Base-by-base conservation (phyloP, 1,284 basidiomycete genomes). In the Ceratobasidium sp. region DNA sequence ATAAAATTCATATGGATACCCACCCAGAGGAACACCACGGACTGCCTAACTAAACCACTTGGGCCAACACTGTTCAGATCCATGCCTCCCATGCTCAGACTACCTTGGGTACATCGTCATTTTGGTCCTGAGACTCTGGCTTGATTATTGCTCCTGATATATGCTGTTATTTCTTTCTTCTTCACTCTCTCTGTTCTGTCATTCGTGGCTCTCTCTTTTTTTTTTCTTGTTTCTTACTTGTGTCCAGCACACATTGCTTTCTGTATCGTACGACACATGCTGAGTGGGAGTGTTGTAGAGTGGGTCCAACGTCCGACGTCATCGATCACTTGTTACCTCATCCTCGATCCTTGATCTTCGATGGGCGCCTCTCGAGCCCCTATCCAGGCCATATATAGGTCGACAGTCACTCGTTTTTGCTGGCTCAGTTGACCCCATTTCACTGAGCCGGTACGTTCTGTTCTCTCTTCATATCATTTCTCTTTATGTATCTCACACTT, bases 21-120 rank as follows among this genome's bases (percentile, higher is more conserved):
- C 11, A 75, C 77, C 16, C n/a, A 24, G 7, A 9, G 14, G 24
- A 74, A 74, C 56, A 54, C 59, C 1, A 76, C 76, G 2, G 76
- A 77, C 51, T 29, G 73, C n/a, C 19, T 77, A 2, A 77, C 77
- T 1, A 77, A 77, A 39, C 49, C 59, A 4, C 37, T 76, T 1
- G 65, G 53, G 1, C 51, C 49, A 0, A 31, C 16, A 2, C 22
- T 58, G 2, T 56, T 74, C 48, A 22, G 3, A 2, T 24, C 2
- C 6, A 58, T 64, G 31, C 74, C 54, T 2, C 29, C 61, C 1
- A 49, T 66, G 37, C 62, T 74, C 0, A 63, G 74, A 51, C 8
- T 74, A 8, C 46, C 62, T 13, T 64, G 62, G 62, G 22, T 46
- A 4, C 62, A 19, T 5, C 27, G 34, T 1, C 54, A 9, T 0